A percentile compares a stretch with the other conserved stretches of the same genome.
Evolutionary conservation across 176 grass and related monocot species (phyloP).

Genomic region (Olyra latifolia): DNA sequence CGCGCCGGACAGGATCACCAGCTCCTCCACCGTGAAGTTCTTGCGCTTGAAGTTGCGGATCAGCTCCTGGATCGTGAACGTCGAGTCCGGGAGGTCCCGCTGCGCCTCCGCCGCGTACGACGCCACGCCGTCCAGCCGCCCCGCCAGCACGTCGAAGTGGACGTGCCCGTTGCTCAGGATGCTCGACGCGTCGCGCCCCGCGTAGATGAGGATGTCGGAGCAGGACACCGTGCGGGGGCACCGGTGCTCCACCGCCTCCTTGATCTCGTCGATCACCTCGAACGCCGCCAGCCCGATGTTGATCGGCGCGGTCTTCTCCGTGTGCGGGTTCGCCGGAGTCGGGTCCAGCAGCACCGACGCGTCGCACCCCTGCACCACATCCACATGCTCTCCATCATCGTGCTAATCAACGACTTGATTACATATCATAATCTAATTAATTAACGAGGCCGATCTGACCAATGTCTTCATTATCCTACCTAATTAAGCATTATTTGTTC

Average conservation of each 20-base stretch:
- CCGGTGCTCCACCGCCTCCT: constrained; percentile 39
- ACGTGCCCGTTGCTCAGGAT: constrained; percentile 49
- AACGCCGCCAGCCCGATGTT: constrained; percentile 49
- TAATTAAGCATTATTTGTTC: not conserved
- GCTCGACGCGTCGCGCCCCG: constrained; percentile 51
- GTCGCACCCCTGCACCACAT: constrained; percentile 36
- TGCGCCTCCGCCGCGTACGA: constrained; percentile 56
- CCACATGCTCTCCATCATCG: no score
- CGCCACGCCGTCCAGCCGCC: constrained; percentile 48
- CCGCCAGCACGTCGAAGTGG: constrained; percentile 40
- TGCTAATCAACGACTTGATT: no score
- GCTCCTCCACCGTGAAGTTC: constrained; percentile 66
- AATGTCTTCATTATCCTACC: no score
- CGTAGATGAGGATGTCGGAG: constrained; percentile 56
- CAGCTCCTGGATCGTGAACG: constrained; percentile 46
- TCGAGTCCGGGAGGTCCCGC: constrained; percentile 56
- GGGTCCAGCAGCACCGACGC: constrained; percentile 54
- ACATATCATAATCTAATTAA: no score
- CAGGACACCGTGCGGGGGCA: constrained; percentile 58
- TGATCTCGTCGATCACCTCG: constrained; percentile 65
- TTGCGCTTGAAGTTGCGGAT: constrained; percentile 55
- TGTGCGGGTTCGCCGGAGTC: constrained; percentile 36
- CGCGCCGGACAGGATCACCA: constrained; percentile 67
- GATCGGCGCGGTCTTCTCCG: constrained; percentile 66
- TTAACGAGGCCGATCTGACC: no score